Evolutionary conservation across 2,329 filamentous ascomycete genomes (phyloP).

Genomic region (Xylariaceae sp.): DNA sequence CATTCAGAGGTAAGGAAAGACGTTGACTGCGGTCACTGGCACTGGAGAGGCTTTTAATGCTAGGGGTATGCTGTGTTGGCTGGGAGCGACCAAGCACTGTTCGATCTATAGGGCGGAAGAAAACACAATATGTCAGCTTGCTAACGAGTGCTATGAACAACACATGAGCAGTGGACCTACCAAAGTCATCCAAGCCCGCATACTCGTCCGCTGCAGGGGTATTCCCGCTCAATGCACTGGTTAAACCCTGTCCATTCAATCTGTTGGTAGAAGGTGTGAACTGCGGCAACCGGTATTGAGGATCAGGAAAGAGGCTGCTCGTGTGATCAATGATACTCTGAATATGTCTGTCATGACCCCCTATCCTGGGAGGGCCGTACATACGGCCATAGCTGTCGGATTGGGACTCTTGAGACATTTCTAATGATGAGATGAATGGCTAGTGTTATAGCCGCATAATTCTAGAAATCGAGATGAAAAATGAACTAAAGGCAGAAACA

Average conservation of each 20-base stretch:
- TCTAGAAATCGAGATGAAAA: no score
- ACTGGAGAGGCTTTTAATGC: conserved; percentile 2
- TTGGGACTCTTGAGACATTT: conserved; percentile 33
- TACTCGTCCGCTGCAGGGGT: conserved; percentile 14
- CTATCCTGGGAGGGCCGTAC: conserved; percentile 28
- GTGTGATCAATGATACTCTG: conserved; percentile 41
- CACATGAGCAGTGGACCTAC: conserved; percentile 25
- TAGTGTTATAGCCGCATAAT: no score
- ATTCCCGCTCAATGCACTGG: conserved; percentile 2
- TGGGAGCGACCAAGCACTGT: conserved; percentile 33
- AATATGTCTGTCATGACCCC: conserved; percentile 34
- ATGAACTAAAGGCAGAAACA: no score
- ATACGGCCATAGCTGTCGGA: conserved; percentile 19
- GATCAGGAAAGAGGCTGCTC: conserved; percentile 30
- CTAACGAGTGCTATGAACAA: not conserved
- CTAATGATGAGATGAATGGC: not conserved
- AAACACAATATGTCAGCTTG: not conserved
- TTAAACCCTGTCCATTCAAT: conserved; percentile 2
- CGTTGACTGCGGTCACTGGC: conserved; percentile 21
- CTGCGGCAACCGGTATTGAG: conserved; percentile 19
- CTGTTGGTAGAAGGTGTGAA: not conserved
- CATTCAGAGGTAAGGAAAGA: conserved; percentile 30
- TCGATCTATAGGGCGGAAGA: conserved; percentile 31
- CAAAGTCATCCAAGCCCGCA: conserved; percentile 36
- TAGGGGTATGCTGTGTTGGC: conserved; percentile 1